Base-by-base conservation (phyloP, 2,329 filamentous ascomycete species). In the Shiraia sp. region DNA sequence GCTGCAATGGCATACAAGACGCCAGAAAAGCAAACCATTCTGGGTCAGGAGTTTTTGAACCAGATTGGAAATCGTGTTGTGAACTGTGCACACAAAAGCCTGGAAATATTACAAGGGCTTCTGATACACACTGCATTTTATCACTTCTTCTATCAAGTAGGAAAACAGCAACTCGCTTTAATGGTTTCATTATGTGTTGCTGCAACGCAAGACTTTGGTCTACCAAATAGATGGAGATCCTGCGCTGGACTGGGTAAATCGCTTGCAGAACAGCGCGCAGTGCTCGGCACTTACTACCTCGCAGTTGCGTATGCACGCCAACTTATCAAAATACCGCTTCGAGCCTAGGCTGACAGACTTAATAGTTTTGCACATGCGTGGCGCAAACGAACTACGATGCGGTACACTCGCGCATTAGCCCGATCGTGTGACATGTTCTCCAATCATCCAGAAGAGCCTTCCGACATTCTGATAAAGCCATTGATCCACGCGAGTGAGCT, bases 21-120 rank as follows among this genome's bases (percentile, higher is more conserved):
- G 3, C 47, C 55, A 4, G 14, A 29, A 2, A 44, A 53, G 5
- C 65, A 69, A 39, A 34, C 39, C 12, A 45, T 52, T 0, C 50
- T 69, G 5, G 57, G 56, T 6, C 63, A 58, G 19, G 53, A 56
- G 17, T 40, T 68, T 30, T 53, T 57, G 27, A 40, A 57, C 4
- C 51, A 59, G 29, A 53, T 72, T 30, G 54, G 59, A 15, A 19
- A 19, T 10, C 57, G 61, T 6, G 58, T 72, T 36, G 51, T 72
- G 9, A 32, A 62, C 6, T 45, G 48, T 5, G 59, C 62, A 6
- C 57, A 69, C 10, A 57, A 68, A 16, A 66, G 54, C 17, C 60
- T 74, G 14, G 72, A 73, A 30, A 50, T 70, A 10, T 53, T 73
- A 13, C 67, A 74, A 50, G 71, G 68, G 3, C 41, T 72, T 7